Conservation (phyloP, 2,329 filamentous ascomycete species). For the Aspergillus chevalieri region DNA sequence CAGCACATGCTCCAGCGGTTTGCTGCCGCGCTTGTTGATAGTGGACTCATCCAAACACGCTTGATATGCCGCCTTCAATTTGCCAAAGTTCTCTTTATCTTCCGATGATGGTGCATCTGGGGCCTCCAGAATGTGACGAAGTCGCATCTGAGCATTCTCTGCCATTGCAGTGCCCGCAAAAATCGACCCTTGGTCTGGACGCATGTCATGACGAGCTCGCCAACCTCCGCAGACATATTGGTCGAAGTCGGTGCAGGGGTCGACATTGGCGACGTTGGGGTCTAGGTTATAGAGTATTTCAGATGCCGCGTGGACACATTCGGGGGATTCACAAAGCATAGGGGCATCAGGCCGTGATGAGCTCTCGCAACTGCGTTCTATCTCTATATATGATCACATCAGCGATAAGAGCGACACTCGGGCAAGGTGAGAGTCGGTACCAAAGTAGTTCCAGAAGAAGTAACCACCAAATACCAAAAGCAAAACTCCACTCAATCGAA, state of each 20-base stretch:
- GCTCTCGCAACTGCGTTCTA: conserved; percentile 7
- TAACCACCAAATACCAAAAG: conserved; percentile 4
- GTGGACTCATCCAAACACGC: conserved; percentile 59
- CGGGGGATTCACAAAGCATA: conserved; percentile 50
- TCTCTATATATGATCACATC: neutral
- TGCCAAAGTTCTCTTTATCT: conserved; percentile 52
- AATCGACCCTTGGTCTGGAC: conserved; percentile 56
- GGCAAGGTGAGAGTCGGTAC: conserved; percentile 2
- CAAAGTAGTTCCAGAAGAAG: conserved; percentile 6
- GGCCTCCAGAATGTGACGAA: conserved; percentile 59
- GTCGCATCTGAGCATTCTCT: conserved; percentile 53
- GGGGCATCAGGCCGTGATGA: conserved; percentile 11
- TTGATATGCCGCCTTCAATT: conserved; percentile 58
- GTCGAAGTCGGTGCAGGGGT: conserved; percentile 65
- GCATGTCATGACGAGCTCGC: conserved; percentile 57
- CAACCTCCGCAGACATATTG: conserved; percentile 63
- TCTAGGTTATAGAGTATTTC: conserved; percentile 58
- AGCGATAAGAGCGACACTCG: neutral
- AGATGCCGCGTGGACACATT: conserved; percentile 59
- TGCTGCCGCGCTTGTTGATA: conserved; percentile 50
- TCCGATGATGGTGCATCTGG: conserved; percentile 31
- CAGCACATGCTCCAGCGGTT: conserved; percentile 54
- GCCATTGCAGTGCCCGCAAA: conserved; percentile 58
- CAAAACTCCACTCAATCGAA: conserved; percentile 4
- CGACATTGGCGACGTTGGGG: conserved; percentile 56